Evolutionary conservation across 257 asterid species (phyloP).

Genomic region (Marsdenia floribunda): DNA sequence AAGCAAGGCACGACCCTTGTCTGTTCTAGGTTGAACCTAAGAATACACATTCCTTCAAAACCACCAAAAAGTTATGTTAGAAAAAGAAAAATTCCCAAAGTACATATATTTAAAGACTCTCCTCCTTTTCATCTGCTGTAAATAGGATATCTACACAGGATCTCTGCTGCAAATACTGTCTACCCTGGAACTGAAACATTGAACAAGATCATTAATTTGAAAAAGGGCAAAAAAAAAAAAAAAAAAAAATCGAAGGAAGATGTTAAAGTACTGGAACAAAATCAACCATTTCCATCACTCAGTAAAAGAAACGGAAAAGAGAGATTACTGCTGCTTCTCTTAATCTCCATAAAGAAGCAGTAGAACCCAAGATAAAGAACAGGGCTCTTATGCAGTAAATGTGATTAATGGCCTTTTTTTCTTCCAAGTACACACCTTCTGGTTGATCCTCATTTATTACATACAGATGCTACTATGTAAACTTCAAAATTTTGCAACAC

Average conservation of each 20-base stretch:
- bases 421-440: neutral
- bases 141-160: slow-evolving; percentile 12
- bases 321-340: no score
- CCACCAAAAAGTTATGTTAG: neutral
- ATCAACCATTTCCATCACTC: neutral
- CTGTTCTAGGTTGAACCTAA: neutral
- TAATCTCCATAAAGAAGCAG: neutral
- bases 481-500: neutral
- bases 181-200: slow-evolving; percentile 10
- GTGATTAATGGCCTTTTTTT: neutral
- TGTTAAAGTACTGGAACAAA: neutral
- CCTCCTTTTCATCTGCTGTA: slow-evolving; percentile 1
- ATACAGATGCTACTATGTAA: neutral
- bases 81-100: neutral
- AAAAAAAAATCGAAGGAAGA: neutral
- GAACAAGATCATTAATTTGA: neutral
- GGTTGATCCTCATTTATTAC: neutral
- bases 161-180: slow-evolving; percentile 2
- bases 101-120: neutral
- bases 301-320: no score
- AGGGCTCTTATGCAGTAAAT: neutral
- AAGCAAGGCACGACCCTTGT: neutral
- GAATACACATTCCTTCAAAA: neutral
- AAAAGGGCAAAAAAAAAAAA: no score
- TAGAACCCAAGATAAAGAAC: neutral